These are phyloP conservation scores for Cladosporium cucumerinum DNA, from an alignment of 2,329 filamentous ascomycete genomes.

Conservation along the genomic window DNA sequence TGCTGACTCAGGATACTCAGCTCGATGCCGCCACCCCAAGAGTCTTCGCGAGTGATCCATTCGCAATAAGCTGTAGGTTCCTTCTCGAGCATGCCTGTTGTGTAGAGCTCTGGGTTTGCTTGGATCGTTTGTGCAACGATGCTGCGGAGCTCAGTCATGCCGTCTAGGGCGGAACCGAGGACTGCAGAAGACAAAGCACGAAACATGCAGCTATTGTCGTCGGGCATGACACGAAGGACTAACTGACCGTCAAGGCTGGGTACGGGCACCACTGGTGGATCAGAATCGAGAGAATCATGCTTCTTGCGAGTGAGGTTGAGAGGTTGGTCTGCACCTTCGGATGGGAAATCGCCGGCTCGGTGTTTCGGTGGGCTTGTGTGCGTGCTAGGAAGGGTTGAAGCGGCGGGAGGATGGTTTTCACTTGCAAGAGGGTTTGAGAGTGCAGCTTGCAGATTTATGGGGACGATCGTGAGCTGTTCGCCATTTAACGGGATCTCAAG, in stretches of 20 bases:
- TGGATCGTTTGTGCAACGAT: slow-evolving; percentile 78
- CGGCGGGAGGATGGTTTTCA: slow-evolving; percentile 21
- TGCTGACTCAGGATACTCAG: slow-evolving; percentile 79
- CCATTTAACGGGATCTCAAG: slow-evolving; percentile 63
- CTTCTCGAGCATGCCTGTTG: slow-evolving; percentile 70
- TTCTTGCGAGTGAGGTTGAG: slow-evolving; percentile 44
- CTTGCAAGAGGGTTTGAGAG: slow-evolving; percentile 33
- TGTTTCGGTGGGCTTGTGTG: slow-evolving; percentile 26
- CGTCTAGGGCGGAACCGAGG: slow-evolving; percentile 60
- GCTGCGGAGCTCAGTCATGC: slow-evolving; percentile 69
- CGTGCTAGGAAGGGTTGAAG: slow-evolving; percentile 24
- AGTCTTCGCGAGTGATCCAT: slow-evolving; percentile 74
- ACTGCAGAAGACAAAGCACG: slow-evolving; percentile 80
- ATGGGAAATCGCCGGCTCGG: slow-evolving; percentile 27
- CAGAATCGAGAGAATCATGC: slow-evolving; percentile 45
- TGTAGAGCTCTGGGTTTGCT: slow-evolving; percentile 67
- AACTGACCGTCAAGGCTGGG: slow-evolving; percentile 55
- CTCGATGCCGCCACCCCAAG: slow-evolving; percentile 92
- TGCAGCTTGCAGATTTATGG: slow-evolving; percentile 40
- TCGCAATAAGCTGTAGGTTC: slow-evolving; percentile 70
- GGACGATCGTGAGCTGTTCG: slow-evolving; percentile 64
- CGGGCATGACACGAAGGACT: slow-evolving; percentile 89
- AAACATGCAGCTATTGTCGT: slow-evolving; percentile 94
- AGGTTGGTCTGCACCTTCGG: slow-evolving; percentile 23
- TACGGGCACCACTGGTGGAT: slow-evolving; percentile 60